Evolutionary conservation across 805 yeast genomes (phyloP).

Genomic region (Candida silvicultrix): DNA sequence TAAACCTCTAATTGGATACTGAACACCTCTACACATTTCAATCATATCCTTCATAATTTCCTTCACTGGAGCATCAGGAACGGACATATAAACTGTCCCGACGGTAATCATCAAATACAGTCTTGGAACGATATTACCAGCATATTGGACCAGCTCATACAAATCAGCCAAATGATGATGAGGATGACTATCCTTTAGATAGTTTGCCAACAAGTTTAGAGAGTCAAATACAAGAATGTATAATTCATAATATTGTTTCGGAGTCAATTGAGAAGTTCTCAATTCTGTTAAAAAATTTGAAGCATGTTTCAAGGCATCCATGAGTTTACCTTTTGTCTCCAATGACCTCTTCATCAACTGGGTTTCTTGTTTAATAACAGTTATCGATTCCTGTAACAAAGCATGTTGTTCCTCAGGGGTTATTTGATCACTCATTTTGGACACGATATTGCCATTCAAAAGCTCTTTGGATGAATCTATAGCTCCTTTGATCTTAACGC

Average conservation of each 20-base stretch:
- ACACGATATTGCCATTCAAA: no score
- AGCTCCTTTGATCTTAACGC: no score
- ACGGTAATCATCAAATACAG: conserved; percentile 92
- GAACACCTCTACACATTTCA: conserved; percentile 97
- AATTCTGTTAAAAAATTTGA: conserved; percentile 76
- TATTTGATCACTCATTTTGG: background rate
- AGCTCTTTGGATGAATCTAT: no score
- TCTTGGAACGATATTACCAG: conserved; percentile 89
- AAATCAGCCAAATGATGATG: conserved; percentile 76
- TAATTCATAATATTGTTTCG: conserved; percentile 90
- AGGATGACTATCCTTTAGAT: conserved; percentile 61
- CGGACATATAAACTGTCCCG: conserved; percentile 81
- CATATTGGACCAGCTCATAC: conserved; percentile 91
- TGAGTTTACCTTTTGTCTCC: conserved; percentile 58
- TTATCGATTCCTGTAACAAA: conserved; percentile 38
- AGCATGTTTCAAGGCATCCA: conserved; percentile 87
- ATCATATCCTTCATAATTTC: conserved; percentile 94
- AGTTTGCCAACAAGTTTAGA: conserved; percentile 57
- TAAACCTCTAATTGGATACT: conserved; percentile 88
- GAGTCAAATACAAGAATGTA: conserved; percentile 84
- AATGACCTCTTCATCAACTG: conserved; percentile 71
- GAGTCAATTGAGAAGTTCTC: conserved; percentile 67
- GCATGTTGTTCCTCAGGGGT: conserved; percentile 21
- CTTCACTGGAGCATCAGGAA: conserved; percentile 69
- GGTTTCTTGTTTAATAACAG: conserved; percentile 62